Evolutionary conservation across 495 filamentous ascomycete genomes (phyloP).

Genomic region (Xylona heveae): DNA sequence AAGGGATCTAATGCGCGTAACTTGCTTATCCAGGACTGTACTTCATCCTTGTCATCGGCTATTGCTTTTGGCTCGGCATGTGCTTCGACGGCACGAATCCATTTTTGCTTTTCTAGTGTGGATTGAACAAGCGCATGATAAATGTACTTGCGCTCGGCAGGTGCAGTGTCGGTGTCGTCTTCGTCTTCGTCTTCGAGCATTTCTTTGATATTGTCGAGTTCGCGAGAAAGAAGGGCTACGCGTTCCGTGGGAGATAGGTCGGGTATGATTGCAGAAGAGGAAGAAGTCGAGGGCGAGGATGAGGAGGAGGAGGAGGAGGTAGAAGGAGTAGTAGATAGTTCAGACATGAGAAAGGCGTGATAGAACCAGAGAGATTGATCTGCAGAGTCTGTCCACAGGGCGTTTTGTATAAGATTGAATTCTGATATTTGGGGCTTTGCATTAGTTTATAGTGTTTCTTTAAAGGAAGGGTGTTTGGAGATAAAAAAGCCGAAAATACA

Average conservation of each 20-base stretch:
- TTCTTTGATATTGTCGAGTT: slow-evolving; percentile 27
- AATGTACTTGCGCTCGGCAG: slow-evolving; percentile 63
- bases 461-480: slow-evolving; percentile 3
- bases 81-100: slow-evolving; percentile 13
- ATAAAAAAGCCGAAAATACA: too few relatives aligned
- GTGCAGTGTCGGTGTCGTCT: slow-evolving; percentile 52
- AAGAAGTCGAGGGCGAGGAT: slow-evolving; percentile 20
- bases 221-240: slow-evolving; percentile 11
- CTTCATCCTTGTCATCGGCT: slow-evolving; percentile 23
- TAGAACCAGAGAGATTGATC: slow-evolving; percentile 96
- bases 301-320: not conserved
- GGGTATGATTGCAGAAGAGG: slow-evolving; percentile 34
- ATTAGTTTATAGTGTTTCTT: slow-evolving; percentile 3
- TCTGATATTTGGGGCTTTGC: slow-evolving; percentile 24
- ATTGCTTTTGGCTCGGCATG: not conserved
- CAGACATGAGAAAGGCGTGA: slow-evolving; percentile 59
- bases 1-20: slow-evolving; percentile 47
- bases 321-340: slow-evolving; percentile 16
- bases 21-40: slow-evolving; percentile 38
- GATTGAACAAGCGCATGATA: slow-evolving; percentile 46
- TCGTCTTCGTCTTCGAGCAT: slow-evolving; percentile 40
- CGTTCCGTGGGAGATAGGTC: slow-evolving; percentile 21
- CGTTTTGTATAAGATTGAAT: slow-evolving; percentile 48
- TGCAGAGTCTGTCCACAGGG: slow-evolving; percentile 65
- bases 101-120: slow-evolving; percentile 15